Evolutionary conservation across 2,329 filamentous ascomycete genomes (phyloP).

Genomic region (Penicillium sp.): DNA sequence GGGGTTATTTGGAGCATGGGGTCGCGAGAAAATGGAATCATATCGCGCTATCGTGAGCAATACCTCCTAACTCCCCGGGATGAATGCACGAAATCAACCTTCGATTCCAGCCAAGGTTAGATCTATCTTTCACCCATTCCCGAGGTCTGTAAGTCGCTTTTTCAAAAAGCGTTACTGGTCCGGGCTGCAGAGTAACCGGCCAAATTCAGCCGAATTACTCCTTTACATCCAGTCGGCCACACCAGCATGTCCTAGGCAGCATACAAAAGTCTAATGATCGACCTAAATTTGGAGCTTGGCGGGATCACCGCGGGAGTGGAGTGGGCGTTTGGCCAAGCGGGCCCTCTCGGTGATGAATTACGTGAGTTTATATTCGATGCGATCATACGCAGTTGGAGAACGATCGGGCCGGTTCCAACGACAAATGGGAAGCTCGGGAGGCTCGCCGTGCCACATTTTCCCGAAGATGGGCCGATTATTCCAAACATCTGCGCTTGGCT

Average conservation of each 20-base stretch:
- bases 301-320: background rate
- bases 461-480: background rate
- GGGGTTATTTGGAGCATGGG: no score
- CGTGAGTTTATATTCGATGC: background rate
- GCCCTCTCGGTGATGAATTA: background rate
- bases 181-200: no score
- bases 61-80: background rate
- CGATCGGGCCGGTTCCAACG: background rate
- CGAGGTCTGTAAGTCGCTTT: no score
- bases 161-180: no score
- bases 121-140: no score
- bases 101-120: no score
- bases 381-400: background rate
- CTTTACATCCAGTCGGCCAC: no score
- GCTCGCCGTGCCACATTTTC: background rate
- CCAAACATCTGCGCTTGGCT: background rate
- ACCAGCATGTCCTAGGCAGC: no score
- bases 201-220: no score
- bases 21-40: no score
- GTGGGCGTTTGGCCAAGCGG: background rate
- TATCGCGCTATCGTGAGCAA: background rate
- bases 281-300: background rate
- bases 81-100: no score
- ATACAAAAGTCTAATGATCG: no score
- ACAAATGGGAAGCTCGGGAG: background rate